phyloP scores from a whole-genome alignment of 805 yeast genomes.

The Cyberlindnera lachancei region DNA sequence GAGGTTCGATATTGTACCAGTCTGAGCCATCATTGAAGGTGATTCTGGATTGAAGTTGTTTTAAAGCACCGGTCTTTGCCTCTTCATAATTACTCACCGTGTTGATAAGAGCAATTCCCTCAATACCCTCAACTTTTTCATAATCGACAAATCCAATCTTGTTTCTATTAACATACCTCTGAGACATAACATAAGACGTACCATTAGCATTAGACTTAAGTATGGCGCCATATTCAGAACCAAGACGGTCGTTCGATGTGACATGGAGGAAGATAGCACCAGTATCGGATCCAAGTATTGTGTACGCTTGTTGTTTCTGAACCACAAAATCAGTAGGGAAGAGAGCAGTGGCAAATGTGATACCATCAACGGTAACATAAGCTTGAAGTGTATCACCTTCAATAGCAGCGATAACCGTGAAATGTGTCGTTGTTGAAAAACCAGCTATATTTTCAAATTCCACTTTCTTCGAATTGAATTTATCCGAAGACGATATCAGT shows the following conservation, averaged over 20 bases:
- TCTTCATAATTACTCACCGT: conserved; percentile 49
- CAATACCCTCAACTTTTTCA: conserved; percentile 75
- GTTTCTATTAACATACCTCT: conserved; percentile 73
- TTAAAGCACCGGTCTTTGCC: conserved; percentile 36
- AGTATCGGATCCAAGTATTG: conserved; percentile 68
- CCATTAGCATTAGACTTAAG: conserved; percentile 90
- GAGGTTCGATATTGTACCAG: conserved; percentile 72
- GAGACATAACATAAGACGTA: conserved; percentile 68
- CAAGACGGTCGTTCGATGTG: conserved; percentile 47
- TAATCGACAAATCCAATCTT: conserved; percentile 74
- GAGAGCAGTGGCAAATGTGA: conserved; percentile 64
- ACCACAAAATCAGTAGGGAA: conserved; percentile 65
- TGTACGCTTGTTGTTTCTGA: conserved; percentile 64
- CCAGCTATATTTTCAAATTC: conserved; percentile 62
- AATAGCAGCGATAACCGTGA: conserved; percentile 61
- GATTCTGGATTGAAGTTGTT: conserved; percentile 61
- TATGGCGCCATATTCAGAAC: conserved; percentile 65
- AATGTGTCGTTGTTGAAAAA: conserved; percentile 64
- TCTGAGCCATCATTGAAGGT: conserved; percentile 89
- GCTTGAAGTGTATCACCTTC: conserved; percentile 51
- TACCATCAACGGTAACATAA: conserved; percentile 74
- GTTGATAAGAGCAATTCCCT: conserved; percentile 77
- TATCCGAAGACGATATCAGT: conserved; percentile 23
- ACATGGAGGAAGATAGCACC: conserved; percentile 78
- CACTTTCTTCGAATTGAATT: conserved; percentile 22